Percentiles rank a stretch among this genome's conserved stretches.
These are phyloP conservation scores for Claviceps cyperi DNA, from an alignment of 2,329 filamentous ascomycete species.

Conservation along the genomic window DNA sequence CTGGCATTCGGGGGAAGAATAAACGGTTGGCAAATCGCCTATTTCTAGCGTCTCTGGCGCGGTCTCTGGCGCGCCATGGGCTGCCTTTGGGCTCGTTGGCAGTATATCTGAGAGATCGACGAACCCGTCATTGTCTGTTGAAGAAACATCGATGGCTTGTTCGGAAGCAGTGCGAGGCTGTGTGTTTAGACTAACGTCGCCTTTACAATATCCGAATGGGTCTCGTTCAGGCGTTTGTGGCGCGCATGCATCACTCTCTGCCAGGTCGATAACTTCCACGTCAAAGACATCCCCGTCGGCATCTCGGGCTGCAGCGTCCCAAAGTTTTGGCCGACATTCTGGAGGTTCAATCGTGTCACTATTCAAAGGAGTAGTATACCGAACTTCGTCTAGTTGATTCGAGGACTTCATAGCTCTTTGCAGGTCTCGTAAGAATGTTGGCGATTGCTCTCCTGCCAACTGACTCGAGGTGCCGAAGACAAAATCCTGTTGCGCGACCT, in stretches of 20 bases:
- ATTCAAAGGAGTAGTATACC: conserved; percentile 25
- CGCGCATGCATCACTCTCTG: conserved; percentile 24
- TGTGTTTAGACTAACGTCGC: conserved; percentile 3
- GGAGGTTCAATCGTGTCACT: conserved; percentile 22
- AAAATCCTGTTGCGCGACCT: conserved; percentile 57
- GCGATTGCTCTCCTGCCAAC: conserved; percentile 57
- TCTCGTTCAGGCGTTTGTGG: conserved; percentile 14
- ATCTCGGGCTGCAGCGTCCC: conserved; percentile 57
- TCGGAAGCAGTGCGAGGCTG: neutral
- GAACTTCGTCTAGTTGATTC: conserved; percentile 27
- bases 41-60: neutral
- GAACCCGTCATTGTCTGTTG: conserved; percentile 10
- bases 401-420: conserved; percentile 48
- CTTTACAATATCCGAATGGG: conserved; percentile 24
- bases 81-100: neutral
- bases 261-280: conserved; percentile 45
- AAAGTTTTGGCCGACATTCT: conserved; percentile 35
- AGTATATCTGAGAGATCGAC: conserved; percentile 13
- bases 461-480: conserved; percentile 82
- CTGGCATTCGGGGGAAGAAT: neutral
- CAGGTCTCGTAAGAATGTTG: conserved; percentile 46
- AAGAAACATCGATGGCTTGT: neutral
- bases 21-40: no score
- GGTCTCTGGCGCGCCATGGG: neutral
- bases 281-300: conserved; percentile 49